These are phyloP conservation scores for Solanum chmielewskii DNA, from an alignment of 257 asterid genomes.

Conservation along the genomic window DNA sequence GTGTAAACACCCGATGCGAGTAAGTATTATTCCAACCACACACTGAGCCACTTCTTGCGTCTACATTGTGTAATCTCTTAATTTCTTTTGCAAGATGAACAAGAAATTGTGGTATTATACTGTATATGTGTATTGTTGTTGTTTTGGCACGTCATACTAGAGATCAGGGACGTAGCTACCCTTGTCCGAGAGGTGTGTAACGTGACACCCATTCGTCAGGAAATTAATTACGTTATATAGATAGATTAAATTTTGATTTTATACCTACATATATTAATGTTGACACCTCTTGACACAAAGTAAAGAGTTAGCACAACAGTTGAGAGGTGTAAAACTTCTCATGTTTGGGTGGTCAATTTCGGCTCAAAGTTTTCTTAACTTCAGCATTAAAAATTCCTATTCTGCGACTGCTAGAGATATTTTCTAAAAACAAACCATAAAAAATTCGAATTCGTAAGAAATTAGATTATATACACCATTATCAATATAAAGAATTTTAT, in stretches of 20 bases:
- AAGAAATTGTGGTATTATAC: too few species aligned
- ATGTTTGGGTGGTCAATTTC: neutral
- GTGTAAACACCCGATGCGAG: neutral
- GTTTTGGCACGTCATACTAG: neutral
- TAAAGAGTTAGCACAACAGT: neutral
- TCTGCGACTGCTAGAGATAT: neutral
- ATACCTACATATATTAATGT: neutral
- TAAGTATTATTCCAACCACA: neutral
- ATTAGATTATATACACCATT: neutral
- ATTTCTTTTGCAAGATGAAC: neutral
- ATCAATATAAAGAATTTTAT: too few species aligned
- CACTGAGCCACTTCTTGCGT: neutral
- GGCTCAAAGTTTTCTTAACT: neutral
- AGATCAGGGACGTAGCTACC: neutral
- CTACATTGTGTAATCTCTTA: neutral
- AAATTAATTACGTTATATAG: neutral
- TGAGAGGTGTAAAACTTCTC: neutral
- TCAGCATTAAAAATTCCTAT: too few species aligned
- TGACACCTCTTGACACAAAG: neutral
- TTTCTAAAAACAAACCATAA: neutral
- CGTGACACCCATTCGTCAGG: rapidly evolving
- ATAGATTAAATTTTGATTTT: neutral
- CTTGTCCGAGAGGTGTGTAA: neutral
- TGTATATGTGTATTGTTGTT: too few species aligned
- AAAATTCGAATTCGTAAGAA: too few species aligned